Evolutionary conservation across 164 flowering plant genomes (phyloP).

Genomic region (Cinnamomum chago): DNA sequence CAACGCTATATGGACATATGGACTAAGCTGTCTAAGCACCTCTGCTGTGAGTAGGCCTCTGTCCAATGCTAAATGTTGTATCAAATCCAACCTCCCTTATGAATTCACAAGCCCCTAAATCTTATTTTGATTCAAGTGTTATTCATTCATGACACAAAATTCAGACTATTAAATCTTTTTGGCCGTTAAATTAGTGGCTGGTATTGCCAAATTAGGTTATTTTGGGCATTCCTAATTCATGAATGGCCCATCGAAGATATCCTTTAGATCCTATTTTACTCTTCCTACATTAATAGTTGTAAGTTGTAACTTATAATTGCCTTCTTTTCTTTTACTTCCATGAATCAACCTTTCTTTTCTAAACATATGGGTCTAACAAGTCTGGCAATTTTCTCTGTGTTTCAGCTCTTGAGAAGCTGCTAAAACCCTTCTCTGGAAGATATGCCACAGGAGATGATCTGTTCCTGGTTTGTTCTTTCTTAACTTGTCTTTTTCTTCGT

Average conservation of each 20-base stretch:
- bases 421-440: slow-evolving; percentile 49
- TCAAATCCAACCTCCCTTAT: no score
- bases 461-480: slow-evolving; percentile 41
- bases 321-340: background rate
- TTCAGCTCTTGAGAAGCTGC: slow-evolving; percentile 78
- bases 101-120: no score
- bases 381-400: background rate
- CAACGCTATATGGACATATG: no score
- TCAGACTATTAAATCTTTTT: no score
- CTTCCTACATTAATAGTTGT: background rate
- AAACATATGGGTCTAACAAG: background rate
- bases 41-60: no score
- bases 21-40: no score
- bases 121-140: no score
- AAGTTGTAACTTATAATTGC: background rate
- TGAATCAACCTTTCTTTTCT: background rate
- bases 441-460: slow-evolving; percentile 86
- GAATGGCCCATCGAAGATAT: background rate
- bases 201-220: no score
- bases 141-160: no score
- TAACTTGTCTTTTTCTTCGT: background rate
- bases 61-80: no score
- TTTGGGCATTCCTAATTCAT: background rate
- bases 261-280: background rate
- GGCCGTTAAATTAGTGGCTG: no score